Conservation (phyloP, 2,329 filamentous ascomycete species). For the Colletotrichum paranaense region DNA sequence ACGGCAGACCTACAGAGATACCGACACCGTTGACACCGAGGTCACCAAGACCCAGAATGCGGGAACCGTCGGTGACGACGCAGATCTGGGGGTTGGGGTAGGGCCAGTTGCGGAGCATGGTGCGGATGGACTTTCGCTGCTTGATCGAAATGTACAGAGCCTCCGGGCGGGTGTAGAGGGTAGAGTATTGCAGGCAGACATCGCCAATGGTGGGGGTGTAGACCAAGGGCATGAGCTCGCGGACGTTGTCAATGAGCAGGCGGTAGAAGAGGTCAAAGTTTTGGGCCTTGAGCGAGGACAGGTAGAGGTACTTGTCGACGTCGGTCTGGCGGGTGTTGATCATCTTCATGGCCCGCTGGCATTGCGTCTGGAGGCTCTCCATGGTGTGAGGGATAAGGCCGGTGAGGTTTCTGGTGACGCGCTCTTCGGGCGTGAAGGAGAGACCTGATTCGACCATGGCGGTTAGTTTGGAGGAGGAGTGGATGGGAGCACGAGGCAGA, state of each 20-base stretch:
- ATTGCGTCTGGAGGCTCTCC: conserved; percentile 70
- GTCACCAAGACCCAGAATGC: conserved; percentile 92
- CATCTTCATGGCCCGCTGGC: conserved; percentile 77
- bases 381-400: conserved; percentile 74
- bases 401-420: conserved; percentile 72
- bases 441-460: conserved; percentile 58
- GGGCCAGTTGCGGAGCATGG: conserved; percentile 94
- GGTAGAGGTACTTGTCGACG: conserved; percentile 87
- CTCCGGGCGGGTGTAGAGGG: conserved; percentile 94
- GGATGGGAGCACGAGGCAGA: conserved; percentile 5
- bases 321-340: conserved; percentile 75
- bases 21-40: conserved; percentile 97
- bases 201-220: conserved; percentile 95
- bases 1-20: conserved; percentile 76
- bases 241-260: conserved; percentile 79
- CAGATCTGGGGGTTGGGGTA: conserved; percentile 92
- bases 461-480: conserved; percentile 32
- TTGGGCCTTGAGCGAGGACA: conserved; percentile 79
- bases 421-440: conserved; percentile 73
- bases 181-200: conserved; percentile 95
- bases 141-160: conserved; percentile 96
- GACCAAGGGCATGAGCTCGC: conserved; percentile 84
- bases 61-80: conserved; percentile 95
- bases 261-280: conserved; percentile 88
- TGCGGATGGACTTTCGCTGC: conserved; percentile 89